These are phyloP conservation scores for Aspergillus sp. DNA, from an alignment of 2,329 filamentous ascomycete genomes.

Conservation along the genomic window DNA sequence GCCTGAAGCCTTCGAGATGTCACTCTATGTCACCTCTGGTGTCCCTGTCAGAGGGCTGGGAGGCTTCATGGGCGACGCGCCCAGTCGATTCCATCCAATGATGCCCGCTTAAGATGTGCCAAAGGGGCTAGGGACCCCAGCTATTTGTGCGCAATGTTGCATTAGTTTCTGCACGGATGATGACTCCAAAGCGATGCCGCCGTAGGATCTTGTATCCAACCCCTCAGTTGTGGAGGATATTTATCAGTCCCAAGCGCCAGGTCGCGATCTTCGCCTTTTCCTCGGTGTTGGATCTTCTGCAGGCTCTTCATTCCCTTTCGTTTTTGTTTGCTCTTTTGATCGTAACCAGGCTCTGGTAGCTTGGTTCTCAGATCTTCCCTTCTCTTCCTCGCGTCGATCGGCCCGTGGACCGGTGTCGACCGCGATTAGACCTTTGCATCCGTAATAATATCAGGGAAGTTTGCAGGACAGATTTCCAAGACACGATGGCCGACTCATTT, in stretches of 20 bases:
- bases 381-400: constrained; percentile 16
- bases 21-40: constrained; percentile 1
- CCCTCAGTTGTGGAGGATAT: constrained; percentile 20
- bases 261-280: constrained; percentile 24
- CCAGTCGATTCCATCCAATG: constrained; percentile 15
- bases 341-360: constrained; percentile 34
- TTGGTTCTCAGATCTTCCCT: constrained; percentile 23
- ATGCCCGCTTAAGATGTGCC: constrained; percentile 6
- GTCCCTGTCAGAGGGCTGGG: constrained; percentile 12
- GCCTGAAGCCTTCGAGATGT: not conserved
- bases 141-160: constrained; percentile 28
- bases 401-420: constrained; percentile 35
- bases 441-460: not conserved
- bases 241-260: constrained; percentile 26
- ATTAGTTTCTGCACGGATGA: constrained; percentile 29
- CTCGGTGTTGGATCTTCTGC: constrained; percentile 9
- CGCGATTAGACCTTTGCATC: constrained; percentile 20
- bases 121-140: constrained; percentile 11
- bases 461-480: constrained; percentile 6
- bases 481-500: constrained; percentile 46
- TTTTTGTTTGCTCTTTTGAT: constrained; percentile 11
- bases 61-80: constrained; percentile 18
- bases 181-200: constrained; percentile 8
- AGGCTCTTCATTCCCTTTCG: constrained; percentile 16
- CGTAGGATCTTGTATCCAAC: constrained; percentile 2